Conservation (phyloP, 1,284 basidiomycete genomes). For the Ceratobasidium sp. region DNA sequence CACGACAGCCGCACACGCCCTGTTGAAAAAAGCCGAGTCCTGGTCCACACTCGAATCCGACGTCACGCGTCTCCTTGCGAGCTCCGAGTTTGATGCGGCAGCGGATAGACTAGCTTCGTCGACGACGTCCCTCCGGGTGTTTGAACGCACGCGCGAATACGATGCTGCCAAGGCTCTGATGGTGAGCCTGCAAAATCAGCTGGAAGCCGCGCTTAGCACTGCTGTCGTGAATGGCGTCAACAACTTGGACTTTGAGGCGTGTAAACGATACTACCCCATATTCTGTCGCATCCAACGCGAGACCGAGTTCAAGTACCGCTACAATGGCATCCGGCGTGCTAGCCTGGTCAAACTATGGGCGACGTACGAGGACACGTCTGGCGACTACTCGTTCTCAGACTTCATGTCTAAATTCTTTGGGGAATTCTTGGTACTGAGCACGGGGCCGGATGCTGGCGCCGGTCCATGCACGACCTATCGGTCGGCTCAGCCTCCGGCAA, state of each 20-base stretch:
- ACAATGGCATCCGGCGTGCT: conserved; percentile 84
- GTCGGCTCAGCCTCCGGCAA: no score
- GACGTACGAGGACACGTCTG: conserved; percentile 51
- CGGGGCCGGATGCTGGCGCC: no score
- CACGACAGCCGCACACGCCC: conserved; percentile 88
- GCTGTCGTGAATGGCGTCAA: conserved; percentile 87
- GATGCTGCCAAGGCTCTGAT: conserved; percentile 86
- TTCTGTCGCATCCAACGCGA: conserved; percentile 92
- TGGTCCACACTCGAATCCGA: conserved; percentile 95
- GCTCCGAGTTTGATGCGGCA: conserved; percentile 81
- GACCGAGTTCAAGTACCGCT: conserved; percentile 91
- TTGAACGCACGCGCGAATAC: conserved; percentile 90
- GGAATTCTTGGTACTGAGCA: conserved; percentile 68
- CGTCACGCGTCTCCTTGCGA: conserved; percentile 82
- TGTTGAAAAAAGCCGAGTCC: conserved; percentile 90
- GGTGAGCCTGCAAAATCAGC: conserved; percentile 91
- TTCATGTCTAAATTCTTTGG: conserved; percentile 83
- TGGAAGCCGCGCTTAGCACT: conserved; percentile 89
- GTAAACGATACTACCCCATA: conserved; percentile 84
- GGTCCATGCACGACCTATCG: no score
- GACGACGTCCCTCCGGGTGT: conserved; percentile 86
- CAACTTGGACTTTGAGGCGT: conserved; percentile 76
- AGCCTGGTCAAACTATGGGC: conserved; percentile 78
- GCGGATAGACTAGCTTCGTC: conserved; percentile 91
- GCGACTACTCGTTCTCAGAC: conserved; percentile 62